A percentile compares a stretch with the other conserved stretches of the same genome.
Conservation (phyloP, 23 red algal genomes). For the Rhodosorus marinus region DNA sequence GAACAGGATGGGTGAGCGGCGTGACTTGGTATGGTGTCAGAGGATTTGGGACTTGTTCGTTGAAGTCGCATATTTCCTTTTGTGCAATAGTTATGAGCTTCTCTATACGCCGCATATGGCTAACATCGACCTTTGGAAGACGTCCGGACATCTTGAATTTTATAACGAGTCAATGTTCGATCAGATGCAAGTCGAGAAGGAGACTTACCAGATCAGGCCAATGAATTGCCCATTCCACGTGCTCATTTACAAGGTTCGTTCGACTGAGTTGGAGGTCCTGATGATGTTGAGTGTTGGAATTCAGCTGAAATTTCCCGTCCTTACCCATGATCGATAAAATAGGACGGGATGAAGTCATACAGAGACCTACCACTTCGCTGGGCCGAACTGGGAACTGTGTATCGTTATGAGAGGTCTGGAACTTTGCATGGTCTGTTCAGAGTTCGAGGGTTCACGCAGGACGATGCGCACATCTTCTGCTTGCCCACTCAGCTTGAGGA, state of each 20-base stretch:
- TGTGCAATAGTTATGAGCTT: conserved; percentile 91
- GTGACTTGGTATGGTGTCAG: too few relatives aligned
- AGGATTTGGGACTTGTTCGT: too few relatives aligned
- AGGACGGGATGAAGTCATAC: conserved; percentile 65
- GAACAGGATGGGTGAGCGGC: conserved; percentile 22
- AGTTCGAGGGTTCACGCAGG: conserved; percentile 96
- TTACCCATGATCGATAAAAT: too few relatives aligned
- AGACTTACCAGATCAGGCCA: conserved; percentile 72
- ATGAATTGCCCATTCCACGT: conserved; percentile 99
- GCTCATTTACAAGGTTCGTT: conserved; percentile 92
- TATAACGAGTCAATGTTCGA: conserved; percentile 96
- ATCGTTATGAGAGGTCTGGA: conserved; percentile 91
- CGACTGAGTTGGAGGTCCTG: too few relatives aligned
- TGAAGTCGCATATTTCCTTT: too few relatives aligned
- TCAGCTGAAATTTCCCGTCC: too few relatives aligned
- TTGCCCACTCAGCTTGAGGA: conserved; percentile 51
- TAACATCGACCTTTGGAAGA: conserved; percentile 74
- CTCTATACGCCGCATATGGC: conserved; percentile 89
- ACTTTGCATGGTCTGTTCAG: conserved; percentile 98
- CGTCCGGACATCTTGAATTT: conserved; percentile 93
- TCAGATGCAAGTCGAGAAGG: conserved; percentile 74
- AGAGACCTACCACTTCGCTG: conserved; percentile 88
- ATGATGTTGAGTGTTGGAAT: too few relatives aligned
- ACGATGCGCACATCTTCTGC: conserved; percentile 99
- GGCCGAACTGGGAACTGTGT: conserved; percentile 96